Base-by-base conservation (phyloP, 1,139 yeast species). In the Taphrina communis region DNA sequence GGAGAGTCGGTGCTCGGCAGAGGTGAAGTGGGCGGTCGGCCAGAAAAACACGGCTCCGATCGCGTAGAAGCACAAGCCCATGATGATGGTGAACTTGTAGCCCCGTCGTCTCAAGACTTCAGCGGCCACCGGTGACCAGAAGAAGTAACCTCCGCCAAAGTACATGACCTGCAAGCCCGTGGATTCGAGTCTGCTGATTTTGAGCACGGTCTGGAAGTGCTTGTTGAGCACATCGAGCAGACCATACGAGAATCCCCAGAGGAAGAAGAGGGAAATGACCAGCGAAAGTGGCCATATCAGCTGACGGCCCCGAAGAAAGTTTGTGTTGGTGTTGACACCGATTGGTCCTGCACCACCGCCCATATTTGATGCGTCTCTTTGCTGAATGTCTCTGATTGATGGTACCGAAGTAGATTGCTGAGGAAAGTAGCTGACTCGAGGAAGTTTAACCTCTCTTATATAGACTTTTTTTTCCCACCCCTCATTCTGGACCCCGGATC, bases 171-270 rank as follows among this genome's bases (percentile, higher is more conserved):
- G 70, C 31, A 68, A 55, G 25, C 70, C 70, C 7, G 69, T 68
- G 11, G 70, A 68, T 38, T 68, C 38, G 9, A 68, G 66, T n/a
- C 61, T 35, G 8, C 66, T 50, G 60, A 68, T 63, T 7, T 58
- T 50, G 17, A 68, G 55, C 14, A 68, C 70, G 6, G 42, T 59
- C 55, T 68, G 70, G 41, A 68, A 60, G 38, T 60, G 65, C 39
- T 60, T 60, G 57, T 69, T 69, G 59, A 69, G 71, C 25, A 61
- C 65, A 41, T 69, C 71, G 63, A 69, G 71, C 35, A 69, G 62
- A 42, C 71, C 71, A 31, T 69, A 69, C 6, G 71, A 70, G 56
- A 69, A 69, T 11, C 71, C 71, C 71, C 71, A 69, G 52, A 61
- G 66, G 56, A 69, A 69, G 65, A 69, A 69, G 56, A 69, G 68